These are phyloP conservation scores for Boletus tomentosulus DNA, from an alignment of 768 basidiomycete species.

Conservation along the genomic window DNA sequence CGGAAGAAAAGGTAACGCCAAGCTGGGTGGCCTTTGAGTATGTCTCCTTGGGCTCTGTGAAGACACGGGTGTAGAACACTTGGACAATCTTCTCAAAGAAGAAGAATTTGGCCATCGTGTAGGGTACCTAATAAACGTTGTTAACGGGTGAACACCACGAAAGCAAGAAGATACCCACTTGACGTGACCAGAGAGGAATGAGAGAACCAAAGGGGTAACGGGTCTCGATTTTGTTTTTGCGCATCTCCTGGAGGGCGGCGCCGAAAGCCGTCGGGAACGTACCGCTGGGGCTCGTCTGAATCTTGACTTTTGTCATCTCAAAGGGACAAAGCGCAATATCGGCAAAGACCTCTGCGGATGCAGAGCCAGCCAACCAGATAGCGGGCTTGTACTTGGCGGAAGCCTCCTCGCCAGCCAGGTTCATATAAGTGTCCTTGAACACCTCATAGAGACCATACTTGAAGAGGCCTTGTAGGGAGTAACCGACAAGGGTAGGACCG, in stretches of 20 bases:
- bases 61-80: conserved; percentile 84
- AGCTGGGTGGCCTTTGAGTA: conserved; percentile 85
- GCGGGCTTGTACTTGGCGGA: conserved; percentile 77
- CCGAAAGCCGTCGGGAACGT: conserved; percentile 77
- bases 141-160: neutral
- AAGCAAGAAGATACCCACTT: neutral
- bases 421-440: conserved; percentile 93
- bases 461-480: conserved; percentile 95
- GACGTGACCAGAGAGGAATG: conserved; percentile 85
- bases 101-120: conserved; percentile 99
- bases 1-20: conserved; percentile 83
- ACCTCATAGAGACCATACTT: conserved; percentile 97
- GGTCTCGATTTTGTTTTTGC: conserved; percentile 59
- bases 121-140: conserved; percentile 43
- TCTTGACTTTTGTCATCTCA: conserved; percentile 92
- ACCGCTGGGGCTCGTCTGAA: conserved; percentile 71
- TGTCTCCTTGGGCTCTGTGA: conserved; percentile 71
- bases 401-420: conserved; percentile 81
- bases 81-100: conserved; percentile 89
- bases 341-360: conserved; percentile 93
- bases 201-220: conserved; percentile 84
- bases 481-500: conserved; percentile 89
- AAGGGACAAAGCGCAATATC: conserved; percentile 94
- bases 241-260: conserved; percentile 70
- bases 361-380: conserved; percentile 93